Conservation (phyloP, 108 stramenopile species). For the Cyclotella distinguenda region DNA sequence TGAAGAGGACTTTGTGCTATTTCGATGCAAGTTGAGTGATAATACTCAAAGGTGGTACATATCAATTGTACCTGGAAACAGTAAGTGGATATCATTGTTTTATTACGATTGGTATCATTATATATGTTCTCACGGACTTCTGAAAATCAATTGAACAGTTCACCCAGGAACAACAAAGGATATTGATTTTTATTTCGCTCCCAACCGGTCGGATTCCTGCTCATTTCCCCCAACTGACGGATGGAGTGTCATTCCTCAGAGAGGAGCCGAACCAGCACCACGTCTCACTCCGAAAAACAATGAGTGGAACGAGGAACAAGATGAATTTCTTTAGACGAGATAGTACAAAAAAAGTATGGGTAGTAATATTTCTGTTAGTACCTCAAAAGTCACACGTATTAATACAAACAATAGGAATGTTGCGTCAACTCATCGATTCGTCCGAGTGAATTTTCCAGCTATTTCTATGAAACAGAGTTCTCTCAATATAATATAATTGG, state of each 20-base stretch:
- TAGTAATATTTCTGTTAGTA: too few species aligned
- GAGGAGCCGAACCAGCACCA: conserved; percentile 6
- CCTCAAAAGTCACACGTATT: too few species aligned
- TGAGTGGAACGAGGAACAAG: not conserved
- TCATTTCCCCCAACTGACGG: conserved; percentile 1
- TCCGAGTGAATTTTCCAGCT: too few species aligned
- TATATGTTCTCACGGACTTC: not conserved
- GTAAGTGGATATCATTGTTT: not conserved
- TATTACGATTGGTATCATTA: not conserved
- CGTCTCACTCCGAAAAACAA: not conserved
- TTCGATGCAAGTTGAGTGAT: conserved; percentile 85
- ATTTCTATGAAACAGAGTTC: too few species aligned
- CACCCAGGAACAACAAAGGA: conserved; percentile 81
- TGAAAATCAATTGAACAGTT: not conserved
- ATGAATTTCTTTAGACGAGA: not conserved
- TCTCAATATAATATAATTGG: too few species aligned
- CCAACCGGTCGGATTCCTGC: not conserved
- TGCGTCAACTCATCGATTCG: too few species aligned
- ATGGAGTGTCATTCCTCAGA: conserved; percentile 1
- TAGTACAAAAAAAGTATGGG: too few species aligned
- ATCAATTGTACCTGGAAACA: conserved; percentile 73
- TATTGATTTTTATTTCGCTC: conserved; percentile 83
- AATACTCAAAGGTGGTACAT: conserved; percentile 90
- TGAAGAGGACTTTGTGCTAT: conserved; percentile 44
- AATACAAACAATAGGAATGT: too few species aligned